Evolutionary conservation across 495 filamentous ascomycete species (phyloP).

Genomic region (Pseudomonodictys pantanalensis): DNA sequence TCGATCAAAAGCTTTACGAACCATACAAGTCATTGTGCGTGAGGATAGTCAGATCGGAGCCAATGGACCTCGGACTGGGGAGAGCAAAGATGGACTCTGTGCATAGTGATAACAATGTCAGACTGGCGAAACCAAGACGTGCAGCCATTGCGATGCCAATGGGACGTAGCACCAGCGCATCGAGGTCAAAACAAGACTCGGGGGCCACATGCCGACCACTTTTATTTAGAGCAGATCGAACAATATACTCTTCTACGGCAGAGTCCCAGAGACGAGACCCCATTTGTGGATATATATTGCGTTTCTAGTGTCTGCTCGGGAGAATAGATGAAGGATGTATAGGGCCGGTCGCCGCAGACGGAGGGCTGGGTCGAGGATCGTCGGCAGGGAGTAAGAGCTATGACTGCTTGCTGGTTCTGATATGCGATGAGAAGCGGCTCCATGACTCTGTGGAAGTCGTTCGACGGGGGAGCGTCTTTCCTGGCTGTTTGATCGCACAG

Average conservation of each 20-base stretch:
- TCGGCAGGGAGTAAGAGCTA: neutral
- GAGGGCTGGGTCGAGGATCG: conserved; percentile 14
- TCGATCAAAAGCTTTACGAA: neutral
- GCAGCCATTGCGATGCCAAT: conserved; percentile 6
- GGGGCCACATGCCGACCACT: neutral
- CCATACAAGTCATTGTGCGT: conserved; percentile 28
- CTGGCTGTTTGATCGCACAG: neutral
- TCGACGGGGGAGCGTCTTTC: no score
- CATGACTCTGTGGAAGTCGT: no score
- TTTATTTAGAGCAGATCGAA: neutral
- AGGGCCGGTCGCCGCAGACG: neutral
- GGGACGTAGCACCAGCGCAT: no score
- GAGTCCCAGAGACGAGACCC: neutral
- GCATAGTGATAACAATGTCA: neutral
- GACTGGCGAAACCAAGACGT: neutral
- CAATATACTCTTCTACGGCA: neutral
- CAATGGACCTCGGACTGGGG: conserved; percentile 9
- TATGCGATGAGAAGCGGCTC: no score
- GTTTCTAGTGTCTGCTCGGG: neutral
- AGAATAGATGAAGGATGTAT: conserved; percentile 8
- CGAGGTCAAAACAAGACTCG: neutral
- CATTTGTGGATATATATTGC: conserved; percentile 18
- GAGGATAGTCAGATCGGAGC: conserved; percentile 17
- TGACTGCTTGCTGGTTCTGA: no score
- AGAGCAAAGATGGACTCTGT: neutral